These are phyloP conservation scores for Sporothrix pallida DNA, from an alignment of 2,329 filamentous ascomycete species.

Conservation along the genomic window DNA sequence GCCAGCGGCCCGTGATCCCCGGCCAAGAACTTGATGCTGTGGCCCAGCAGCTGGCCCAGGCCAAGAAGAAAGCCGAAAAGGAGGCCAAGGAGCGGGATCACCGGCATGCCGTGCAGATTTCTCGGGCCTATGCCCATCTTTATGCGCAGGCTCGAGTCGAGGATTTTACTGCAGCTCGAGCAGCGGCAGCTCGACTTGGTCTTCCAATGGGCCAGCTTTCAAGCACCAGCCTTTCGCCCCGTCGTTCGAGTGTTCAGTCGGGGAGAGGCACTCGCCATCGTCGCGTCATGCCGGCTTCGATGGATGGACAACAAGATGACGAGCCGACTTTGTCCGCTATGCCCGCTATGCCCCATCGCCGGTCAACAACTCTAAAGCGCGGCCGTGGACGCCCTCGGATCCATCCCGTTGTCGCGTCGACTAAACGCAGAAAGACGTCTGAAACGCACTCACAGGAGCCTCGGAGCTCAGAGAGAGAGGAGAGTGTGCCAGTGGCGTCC, in stretches of 20 bases:
- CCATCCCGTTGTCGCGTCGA: neutral
- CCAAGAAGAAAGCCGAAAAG: no score
- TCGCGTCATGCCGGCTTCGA: no score
- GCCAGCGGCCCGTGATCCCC: neutral
- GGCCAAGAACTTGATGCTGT: neutral
- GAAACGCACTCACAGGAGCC: neutral
- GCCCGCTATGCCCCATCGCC: neutral
- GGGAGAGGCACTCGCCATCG: no score
- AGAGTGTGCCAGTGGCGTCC: neutral
- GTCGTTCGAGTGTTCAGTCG: no score
- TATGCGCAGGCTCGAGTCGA: no score
- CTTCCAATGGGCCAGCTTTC: no score
- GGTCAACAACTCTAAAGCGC: neutral
- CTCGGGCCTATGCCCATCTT: no score
- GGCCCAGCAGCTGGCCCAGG: neutral
- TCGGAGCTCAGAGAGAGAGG: neutral
- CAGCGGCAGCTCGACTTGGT: no score
- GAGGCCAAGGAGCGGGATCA: neutral
- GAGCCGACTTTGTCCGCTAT: neutral
- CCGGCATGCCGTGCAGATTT: no score
- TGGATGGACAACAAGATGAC: neutral
- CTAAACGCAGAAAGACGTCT: neutral
- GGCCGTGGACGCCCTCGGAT: slow-evolving; percentile 1
- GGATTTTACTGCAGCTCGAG: no score
- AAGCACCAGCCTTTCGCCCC: no score